Conservation (phyloP, 129 eudicot genomes). For the Centrapalus pauciflorus region DNA sequence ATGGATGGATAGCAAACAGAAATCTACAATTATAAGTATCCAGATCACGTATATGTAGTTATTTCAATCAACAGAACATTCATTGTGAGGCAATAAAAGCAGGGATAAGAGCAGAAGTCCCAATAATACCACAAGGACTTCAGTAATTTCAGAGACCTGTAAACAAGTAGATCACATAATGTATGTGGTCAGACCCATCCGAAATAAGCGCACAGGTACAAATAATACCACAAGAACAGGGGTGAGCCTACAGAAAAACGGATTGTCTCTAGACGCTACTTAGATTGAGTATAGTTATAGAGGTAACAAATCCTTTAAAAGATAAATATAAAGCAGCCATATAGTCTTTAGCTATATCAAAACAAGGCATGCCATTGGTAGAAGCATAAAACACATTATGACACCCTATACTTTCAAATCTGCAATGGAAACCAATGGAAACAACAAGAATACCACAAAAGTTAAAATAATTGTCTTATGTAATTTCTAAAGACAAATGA, state of each 20-base stretch:
- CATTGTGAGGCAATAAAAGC: background rate
- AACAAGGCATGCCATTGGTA: background rate
- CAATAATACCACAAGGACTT: too few relatives aligned
- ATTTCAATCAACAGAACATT: background rate
- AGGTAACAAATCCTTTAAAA: too few relatives aligned
- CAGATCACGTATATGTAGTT: background rate
- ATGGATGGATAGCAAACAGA: background rate
- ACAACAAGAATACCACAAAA: background rate
- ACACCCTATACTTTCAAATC: background rate
- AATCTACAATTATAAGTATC: background rate
- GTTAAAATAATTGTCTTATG: background rate
- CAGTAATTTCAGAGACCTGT: conserved; percentile 1
- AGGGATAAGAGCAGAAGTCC: background rate
- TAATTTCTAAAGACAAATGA: background rate
- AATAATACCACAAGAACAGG: too few relatives aligned
- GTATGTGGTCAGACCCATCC: background rate
- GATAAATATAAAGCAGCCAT: background rate
- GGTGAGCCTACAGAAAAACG: too few relatives aligned
- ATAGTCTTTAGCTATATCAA: background rate
- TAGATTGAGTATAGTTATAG: too few relatives aligned
- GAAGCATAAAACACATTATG: background rate
- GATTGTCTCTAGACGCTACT: too few relatives aligned
- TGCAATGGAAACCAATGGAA: background rate
- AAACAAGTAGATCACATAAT: background rate
- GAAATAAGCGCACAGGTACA: background rate